These are phyloP conservation scores for Fusarium sp. DNA, from an alignment of 2,329 filamentous ascomycete genomes.

Conservation along the genomic window DNA sequence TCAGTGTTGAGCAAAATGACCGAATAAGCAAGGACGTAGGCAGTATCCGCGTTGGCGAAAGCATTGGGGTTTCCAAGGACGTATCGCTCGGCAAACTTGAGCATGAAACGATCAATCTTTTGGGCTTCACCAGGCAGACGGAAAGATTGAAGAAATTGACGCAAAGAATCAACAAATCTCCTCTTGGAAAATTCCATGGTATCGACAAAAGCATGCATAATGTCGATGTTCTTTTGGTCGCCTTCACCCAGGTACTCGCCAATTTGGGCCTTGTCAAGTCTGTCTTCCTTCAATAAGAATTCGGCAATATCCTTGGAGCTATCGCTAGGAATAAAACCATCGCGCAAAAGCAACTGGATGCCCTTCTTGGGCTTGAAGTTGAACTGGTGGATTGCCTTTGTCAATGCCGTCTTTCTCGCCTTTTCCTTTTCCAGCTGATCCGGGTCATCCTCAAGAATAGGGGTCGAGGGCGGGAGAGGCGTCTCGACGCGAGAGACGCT, in stretches of 20 bases:
- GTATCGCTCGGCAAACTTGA: constrained; percentile 98
- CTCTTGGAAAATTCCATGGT: constrained; percentile 91
- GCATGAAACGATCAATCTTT: constrained; percentile 99
- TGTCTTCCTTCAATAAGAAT: constrained; percentile 83
- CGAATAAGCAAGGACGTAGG: constrained; percentile 94
- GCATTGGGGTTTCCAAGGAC: constrained; percentile 95
- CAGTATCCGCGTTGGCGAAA: constrained; percentile 97
- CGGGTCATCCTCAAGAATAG: constrained; percentile 84
- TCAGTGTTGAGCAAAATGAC: constrained; percentile 98
- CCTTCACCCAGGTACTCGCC: constrained; percentile 96
- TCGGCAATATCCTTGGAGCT: constrained; percentile 81
- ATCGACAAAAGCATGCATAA: constrained; percentile 98
- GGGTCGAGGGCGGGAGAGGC: constrained; percentile 70
- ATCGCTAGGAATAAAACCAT: constrained; percentile 86
- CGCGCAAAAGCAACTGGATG: constrained; percentile 81
- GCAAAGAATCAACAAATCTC: constrained; percentile 90
- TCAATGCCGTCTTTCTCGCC: constrained; percentile 89
- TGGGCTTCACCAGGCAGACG: constrained; percentile 94
- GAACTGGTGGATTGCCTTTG: constrained; percentile 88
- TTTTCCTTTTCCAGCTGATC: constrained; percentile 95
- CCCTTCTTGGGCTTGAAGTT: constrained; percentile 98
- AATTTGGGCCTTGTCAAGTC: constrained; percentile 88
- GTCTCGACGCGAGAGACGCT: constrained; percentile 69
- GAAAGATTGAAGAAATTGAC: constrained; percentile 93
- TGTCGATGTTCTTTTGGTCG: constrained; percentile 90